phyloP scores from a whole-genome alignment of 140 eudicot genomes.

The Bidens hawaiensis region DNA sequence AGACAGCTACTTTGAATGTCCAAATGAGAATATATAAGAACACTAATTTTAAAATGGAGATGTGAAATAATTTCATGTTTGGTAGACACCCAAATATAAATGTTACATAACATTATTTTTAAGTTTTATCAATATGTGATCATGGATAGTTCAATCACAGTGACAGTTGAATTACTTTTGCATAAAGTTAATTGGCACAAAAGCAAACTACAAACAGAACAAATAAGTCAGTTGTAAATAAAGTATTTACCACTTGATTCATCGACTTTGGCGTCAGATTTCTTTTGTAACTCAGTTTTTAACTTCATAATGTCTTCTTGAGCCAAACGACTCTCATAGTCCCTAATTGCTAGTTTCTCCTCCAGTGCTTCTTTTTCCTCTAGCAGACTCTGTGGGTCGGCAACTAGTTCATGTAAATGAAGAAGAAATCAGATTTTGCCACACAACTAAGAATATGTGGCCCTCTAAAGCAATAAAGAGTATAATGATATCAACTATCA shows the following conservation, averaged over 20 bases:
- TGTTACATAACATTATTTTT: conserved; percentile 7
- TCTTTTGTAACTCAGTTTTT: conserved; percentile 66
- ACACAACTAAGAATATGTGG: conserved; percentile 3
- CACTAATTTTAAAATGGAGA: conserved; percentile 1
- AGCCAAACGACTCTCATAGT: conserved; percentile 91
- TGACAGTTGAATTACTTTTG: conserved; percentile 1
- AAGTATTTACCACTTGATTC: conserved; percentile 43
- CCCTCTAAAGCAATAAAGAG: not conserved
- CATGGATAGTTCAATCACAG: not conserved
- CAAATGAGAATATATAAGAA: conserved; percentile 8
- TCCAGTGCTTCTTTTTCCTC: conserved; percentile 86
- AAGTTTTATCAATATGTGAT: not conserved
- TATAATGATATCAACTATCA: conserved; percentile 15
- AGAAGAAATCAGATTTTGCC: conserved; percentile 19
- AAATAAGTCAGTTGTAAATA: conserved; percentile 7
- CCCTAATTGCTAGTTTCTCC: conserved; percentile 83
- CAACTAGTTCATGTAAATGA: conserved; percentile 54
- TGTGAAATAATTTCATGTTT: conserved; percentile 1
- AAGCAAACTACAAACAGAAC: conserved; percentile 6
- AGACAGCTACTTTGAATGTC: too few relatives aligned
- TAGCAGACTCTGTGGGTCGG: conserved; percentile 87
- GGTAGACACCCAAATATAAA: conserved; percentile 6
- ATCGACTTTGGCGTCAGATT: conserved; percentile 40
- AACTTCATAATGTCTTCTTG: conserved; percentile 81
- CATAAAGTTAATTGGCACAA: conserved; percentile 8